These are phyloP conservation scores for Vitis amurensis DNA, from an alignment of 164 flowering plant species.

Conservation along the genomic window DNA sequence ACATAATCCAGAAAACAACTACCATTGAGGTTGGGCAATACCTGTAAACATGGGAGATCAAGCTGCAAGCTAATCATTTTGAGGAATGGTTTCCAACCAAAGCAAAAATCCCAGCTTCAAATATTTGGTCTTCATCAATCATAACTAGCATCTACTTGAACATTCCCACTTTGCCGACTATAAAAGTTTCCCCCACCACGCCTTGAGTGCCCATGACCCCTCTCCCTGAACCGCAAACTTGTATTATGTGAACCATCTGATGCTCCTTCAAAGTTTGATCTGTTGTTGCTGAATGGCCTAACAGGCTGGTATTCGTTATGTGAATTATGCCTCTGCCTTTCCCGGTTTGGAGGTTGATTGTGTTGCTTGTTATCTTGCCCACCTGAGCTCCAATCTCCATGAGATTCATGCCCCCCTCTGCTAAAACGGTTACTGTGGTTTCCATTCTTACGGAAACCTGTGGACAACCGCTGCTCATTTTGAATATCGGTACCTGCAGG, in stretches of 20 bases:
- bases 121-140: constrained; percentile 21
- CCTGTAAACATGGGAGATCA: constrained; percentile 9
- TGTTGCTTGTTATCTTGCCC: constrained; percentile 50
- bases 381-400: constrained; percentile 43
- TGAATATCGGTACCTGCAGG: constrained; percentile 24
- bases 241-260: constrained; percentile 34
- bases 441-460: constrained; percentile 55
- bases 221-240: constrained; percentile 51
- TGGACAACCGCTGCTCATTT: constrained; percentile 32
- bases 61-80: background rate
- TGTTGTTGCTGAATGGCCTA: constrained; percentile 39
- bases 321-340: constrained; percentile 50
- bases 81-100: background rate
- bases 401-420: constrained; percentile 53
- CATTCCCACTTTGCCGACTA: constrained; percentile 38
- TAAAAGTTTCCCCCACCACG: constrained; percentile 57
- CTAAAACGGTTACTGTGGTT: constrained; percentile 45
- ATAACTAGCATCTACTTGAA: constrained; percentile 31
- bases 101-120: background rate
- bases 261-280: constrained; percentile 28
- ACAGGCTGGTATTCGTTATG: constrained; percentile 84
- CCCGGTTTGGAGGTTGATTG: constrained; percentile 41
- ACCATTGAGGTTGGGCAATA: background rate
- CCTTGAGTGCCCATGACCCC: constrained; percentile 58
- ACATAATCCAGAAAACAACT: background rate